Percentiles rank a stretch among this genome's conserved stretches.
Conservation (phyloP, 2,329 filamentous ascomycete species). For the Xylariaceae sp. region DNA sequence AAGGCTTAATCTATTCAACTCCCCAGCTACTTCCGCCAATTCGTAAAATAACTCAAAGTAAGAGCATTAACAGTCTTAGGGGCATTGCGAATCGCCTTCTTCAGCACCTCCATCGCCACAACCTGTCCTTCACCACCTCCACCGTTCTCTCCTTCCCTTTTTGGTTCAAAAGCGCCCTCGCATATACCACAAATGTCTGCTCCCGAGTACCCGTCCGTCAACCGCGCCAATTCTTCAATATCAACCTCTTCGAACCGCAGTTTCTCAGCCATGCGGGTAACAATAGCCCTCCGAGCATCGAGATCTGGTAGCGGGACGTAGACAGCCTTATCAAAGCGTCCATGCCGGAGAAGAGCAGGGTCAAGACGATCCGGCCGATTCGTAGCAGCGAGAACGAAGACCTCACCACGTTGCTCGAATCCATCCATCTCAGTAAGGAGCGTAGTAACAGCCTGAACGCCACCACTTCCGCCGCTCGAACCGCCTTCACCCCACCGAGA, state of each 20-base stretch:
- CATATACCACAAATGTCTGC: slow-evolving; percentile 68
- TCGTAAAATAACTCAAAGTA: slow-evolving; percentile 16
- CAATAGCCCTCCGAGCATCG: slow-evolving; percentile 70
- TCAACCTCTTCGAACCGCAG: slow-evolving; percentile 64
- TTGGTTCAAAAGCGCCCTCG: slow-evolving; percentile 40
- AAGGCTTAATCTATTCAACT: no score
- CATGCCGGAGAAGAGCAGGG: slow-evolving; percentile 77
- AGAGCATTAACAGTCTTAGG: slow-evolving; percentile 14
- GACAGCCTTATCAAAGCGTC: slow-evolving; percentile 77
- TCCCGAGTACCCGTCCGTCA: slow-evolving; percentile 76
- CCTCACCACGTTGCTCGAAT: slow-evolving; percentile 77
- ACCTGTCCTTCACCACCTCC: no score
- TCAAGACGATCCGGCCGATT: slow-evolving; percentile 87
- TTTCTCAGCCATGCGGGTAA: slow-evolving; percentile 62
- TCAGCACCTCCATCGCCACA: slow-evolving; percentile 17
- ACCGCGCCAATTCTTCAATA: slow-evolving; percentile 55
- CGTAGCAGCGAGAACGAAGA: slow-evolving; percentile 85
- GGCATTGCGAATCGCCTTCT: slow-evolving; percentile 13
- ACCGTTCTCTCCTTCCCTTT: slow-evolving; percentile 5
- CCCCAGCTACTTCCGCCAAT: slow-evolving; percentile 15
- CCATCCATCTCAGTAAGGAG: slow-evolving; percentile 95
- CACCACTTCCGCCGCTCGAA: slow-evolving; percentile 36
- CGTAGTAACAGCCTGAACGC: slow-evolving; percentile 82
- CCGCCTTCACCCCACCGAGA: no score
- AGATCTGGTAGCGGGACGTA: slow-evolving; percentile 80